These are phyloP conservation scores for Fusarium hostae DNA, from an alignment of 2,329 filamentous ascomycete genomes.

Conservation along the genomic window DNA sequence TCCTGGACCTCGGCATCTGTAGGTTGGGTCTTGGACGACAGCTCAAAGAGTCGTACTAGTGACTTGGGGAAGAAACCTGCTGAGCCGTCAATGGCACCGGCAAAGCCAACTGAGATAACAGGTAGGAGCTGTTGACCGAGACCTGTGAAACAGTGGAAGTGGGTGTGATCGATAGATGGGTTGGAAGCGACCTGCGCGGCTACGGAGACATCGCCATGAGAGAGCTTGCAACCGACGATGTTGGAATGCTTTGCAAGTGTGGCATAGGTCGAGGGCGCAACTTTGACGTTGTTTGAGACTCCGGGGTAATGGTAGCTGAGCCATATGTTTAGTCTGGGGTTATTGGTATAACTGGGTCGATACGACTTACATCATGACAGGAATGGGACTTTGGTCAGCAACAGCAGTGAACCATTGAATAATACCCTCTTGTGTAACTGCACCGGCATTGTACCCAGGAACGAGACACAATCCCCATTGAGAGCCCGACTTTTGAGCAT, in stretches of 20 bases:
- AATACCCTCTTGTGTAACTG: constrained; percentile 65
- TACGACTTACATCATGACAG: constrained; percentile 65
- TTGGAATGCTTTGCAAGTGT: constrained; percentile 70
- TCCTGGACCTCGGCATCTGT: constrained; percentile 58
- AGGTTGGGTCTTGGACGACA: constrained; percentile 49
- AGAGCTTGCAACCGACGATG: constrained; percentile 76
- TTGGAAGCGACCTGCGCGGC: constrained; percentile 70
- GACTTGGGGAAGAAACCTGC: constrained; percentile 72
- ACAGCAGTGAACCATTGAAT: constrained; percentile 68
- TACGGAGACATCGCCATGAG: constrained; percentile 73
- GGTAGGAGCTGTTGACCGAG: constrained; percentile 74
- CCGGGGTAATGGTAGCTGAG: constrained; percentile 72
- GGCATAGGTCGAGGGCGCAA: constrained; percentile 67
- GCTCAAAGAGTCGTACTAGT: constrained; percentile 66
- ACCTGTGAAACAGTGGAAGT: constrained; percentile 72
- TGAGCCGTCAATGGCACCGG: constrained; percentile 70
- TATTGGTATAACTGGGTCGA: not conserved
- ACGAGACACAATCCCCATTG: constrained; percentile 69
- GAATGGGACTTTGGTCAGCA: constrained; percentile 66
- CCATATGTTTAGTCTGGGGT: not conserved
- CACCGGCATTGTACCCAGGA: constrained; percentile 69
- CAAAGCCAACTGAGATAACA: constrained; percentile 66
- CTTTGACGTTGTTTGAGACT: constrained; percentile 72
- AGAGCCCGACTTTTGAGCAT: constrained; percentile 66
- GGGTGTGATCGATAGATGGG: constrained; percentile 66